These are phyloP conservation scores for Mycena sanguinolenta DNA, from an alignment of 768 basidiomycete species.

Conservation along the genomic window DNA sequence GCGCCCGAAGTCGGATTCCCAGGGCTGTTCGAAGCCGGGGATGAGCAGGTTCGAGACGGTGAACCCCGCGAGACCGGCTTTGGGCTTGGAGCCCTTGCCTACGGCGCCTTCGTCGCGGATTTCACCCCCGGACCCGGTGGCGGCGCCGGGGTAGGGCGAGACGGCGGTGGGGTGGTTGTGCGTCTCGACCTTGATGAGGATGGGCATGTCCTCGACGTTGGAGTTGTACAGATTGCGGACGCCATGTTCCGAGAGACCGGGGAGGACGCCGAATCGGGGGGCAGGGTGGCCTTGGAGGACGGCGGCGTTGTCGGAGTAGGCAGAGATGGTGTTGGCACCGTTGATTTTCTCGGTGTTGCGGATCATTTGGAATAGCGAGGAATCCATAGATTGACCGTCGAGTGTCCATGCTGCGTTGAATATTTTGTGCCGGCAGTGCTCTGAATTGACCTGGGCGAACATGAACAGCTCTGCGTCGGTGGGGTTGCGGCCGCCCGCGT, in stretches of 20 bases:
- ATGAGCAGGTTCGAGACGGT: conserved; percentile 95
- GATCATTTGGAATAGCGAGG: conserved; percentile 96
- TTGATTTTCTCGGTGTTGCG: conserved; percentile 91
- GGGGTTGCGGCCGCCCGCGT: conserved; percentile 89
- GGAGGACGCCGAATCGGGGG: conserved; percentile 77
- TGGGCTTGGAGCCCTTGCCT: conserved; percentile 94
- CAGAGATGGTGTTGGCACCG: conserved; percentile 87
- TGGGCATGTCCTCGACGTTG: conserved; percentile 79
- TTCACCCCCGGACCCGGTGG: conserved; percentile 98
- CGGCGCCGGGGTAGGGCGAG: conserved; percentile 98
- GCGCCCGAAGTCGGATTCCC: conserved; percentile 95
- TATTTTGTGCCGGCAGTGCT: conserved; percentile 99
- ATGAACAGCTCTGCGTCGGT: conserved; percentile 99
- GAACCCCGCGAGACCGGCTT: conserved; percentile 94
- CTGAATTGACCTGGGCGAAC: conserved; percentile 99
- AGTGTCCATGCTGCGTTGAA: conserved; percentile 98
- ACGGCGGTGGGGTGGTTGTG: conserved; percentile 99
- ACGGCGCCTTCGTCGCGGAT: conserved; percentile 98
- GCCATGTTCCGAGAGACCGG: conserved; percentile 33
- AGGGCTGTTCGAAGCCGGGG: conserved; percentile 91
- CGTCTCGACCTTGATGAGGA: conserved; percentile 98
- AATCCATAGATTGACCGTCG: conserved; percentile 72
- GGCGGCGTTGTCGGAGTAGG: conserved; percentile 98
- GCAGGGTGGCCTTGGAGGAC: conserved; percentile 86
- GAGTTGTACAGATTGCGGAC: conserved; percentile 65